Evolutionary conservation across 306 rosid genomes (phyloP), one percentile per base, ranked within the genome.

Genomic region (Begonia peltatifolia): DNA sequence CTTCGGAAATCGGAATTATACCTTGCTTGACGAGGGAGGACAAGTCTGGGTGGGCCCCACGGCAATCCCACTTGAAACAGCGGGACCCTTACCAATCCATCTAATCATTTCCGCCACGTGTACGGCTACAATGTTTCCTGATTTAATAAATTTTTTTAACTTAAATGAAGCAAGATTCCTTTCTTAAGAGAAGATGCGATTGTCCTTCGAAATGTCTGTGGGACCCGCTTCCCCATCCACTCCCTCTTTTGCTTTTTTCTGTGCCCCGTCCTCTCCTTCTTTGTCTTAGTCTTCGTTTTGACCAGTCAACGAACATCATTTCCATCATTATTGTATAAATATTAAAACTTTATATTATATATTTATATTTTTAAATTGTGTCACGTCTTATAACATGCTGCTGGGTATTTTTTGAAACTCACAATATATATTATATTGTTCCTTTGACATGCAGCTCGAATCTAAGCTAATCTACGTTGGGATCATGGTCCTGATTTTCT

Each of bases 21-120:
- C 70, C 56, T 71, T 77, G 72, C 84, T 81, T 81, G 65, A 30
- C 22, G 54, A 64, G 54, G 57, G 63, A 42, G 77, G 75, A 69
- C 72, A 70, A 53, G 50, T 22, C 53, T 9, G 38, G 59, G 0
- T 12, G 79, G 70, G 25, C 66, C 76, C 66, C 38, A 30, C 38
- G 1, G 0, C 38, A 30, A 7, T 30, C 38, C 8, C 38, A 5
- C 38, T 30, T 30, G 38, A 30, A 30, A 30, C 38, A 2, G 38
- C 9, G 38, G 38, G 38, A 7, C 38, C 38, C 38, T 30, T 6
- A 71, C 64, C 10, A 1, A 55, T 17, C 11, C 56, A 67, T 62
- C 65, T 66, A 42, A 66, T 46, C 12, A 30, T 30, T 30, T 3
- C 0, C 8, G 6, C 38, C 38, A 30, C 38, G 38, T 30, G 38